phyloP scores from a whole-genome alignment of 257 asterid species.

The Agastache rugosa region DNA sequence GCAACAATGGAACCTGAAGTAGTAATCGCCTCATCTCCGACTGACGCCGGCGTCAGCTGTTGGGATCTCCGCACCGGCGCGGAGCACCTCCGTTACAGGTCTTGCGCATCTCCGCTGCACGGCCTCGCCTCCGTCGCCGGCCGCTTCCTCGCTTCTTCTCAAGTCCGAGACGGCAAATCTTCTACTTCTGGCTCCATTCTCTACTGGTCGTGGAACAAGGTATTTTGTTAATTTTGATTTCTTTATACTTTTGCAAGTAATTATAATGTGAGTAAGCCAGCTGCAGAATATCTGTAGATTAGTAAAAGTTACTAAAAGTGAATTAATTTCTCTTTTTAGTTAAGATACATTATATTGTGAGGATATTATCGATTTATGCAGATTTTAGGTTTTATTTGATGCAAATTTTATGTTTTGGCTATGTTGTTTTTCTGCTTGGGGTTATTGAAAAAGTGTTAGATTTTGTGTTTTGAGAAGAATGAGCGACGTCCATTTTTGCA shows the following conservation, averaged over 20 bases:
- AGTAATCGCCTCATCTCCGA: constrained; percentile 84
- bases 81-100: constrained; percentile 66
- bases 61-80: constrained; percentile 88
- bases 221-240: constrained; percentile 12
- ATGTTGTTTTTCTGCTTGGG: not conserved
- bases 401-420: constrained; percentile 12
- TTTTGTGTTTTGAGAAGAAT: constrained; percentile 13
- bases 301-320: not conserved
- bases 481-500: constrained; percentile 12
- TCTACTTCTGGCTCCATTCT: constrained; percentile 69
- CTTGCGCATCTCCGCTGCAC: constrained; percentile 79
- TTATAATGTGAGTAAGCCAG: not conserved
- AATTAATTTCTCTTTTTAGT: not conserved
- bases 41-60: constrained; percentile 85
- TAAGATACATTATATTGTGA: not conserved
- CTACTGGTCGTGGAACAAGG: constrained; percentile 96
- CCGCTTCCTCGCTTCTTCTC: constrained; percentile 81
- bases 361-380: not conserved
- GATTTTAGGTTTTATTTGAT: not conserved
- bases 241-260: not conserved
- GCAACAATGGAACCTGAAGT: constrained; percentile 59
- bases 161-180: constrained; percentile 68
- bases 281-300: not conserved
- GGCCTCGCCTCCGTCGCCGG: constrained; percentile 78
- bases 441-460: not conserved